These are phyloP conservation scores for Nicotiana attenuata DNA, from an alignment of 257 asterid species.

Conservation along the genomic window DNA sequence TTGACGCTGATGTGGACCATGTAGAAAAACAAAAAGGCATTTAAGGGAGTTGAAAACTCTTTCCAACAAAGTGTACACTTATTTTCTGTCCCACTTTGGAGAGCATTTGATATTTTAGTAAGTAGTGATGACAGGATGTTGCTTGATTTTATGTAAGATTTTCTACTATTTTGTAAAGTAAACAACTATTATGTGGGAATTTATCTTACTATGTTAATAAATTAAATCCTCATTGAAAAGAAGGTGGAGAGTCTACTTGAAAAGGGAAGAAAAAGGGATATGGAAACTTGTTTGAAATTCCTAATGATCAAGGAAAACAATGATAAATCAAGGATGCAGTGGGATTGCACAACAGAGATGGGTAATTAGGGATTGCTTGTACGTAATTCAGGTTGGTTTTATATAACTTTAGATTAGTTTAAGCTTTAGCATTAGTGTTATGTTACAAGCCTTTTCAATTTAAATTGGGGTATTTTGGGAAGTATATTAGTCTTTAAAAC, in stretches of 20 bases:
- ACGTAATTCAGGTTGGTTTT: not conserved
- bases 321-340: not conserved
- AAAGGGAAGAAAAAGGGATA: not conserved
- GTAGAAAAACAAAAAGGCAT: not conserved
- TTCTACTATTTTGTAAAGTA: not conserved
- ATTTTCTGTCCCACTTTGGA: not conserved
- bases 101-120: not conserved
- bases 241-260: not conserved
- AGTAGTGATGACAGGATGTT: not conserved
- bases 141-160: not conserved
- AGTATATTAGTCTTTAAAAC: not conserved
- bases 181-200: not conserved
- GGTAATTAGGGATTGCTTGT: not conserved
- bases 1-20: not conserved
- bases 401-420: not conserved
- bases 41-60: not conserved
- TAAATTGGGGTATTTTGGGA: not conserved
- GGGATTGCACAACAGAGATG: not conserved
- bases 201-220: not conserved
- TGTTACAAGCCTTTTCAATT: not conserved
- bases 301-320: not conserved
- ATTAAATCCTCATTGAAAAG: not conserved
- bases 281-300: constrained; percentile 4
- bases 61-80: not conserved
- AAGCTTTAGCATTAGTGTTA: not conserved